Percentiles rank a stretch among this genome's conserved stretches.
Evolutionary conservation across 805 yeast species (phyloP).

Genomic region (Nakazawaea sp.): DNA sequence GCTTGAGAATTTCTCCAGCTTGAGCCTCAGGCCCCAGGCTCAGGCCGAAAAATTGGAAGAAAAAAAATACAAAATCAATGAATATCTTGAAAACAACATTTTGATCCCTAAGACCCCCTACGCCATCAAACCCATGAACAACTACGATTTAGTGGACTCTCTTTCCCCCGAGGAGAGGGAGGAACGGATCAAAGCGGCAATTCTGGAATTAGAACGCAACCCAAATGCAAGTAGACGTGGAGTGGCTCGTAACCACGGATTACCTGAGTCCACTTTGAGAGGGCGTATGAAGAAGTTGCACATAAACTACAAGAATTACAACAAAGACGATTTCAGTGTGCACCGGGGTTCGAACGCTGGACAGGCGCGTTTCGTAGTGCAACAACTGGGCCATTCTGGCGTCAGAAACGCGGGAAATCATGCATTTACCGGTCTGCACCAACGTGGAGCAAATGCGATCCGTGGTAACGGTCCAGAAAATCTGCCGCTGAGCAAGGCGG

Average conservation of each 20-base stretch:
- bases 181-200: constrained; percentile 6
- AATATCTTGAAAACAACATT: not conserved
- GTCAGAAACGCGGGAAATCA: not conserved
- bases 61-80: not conserved
- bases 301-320: constrained; percentile 6
- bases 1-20: not conserved
- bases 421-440: not conserved
- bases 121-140: constrained; percentile 1
- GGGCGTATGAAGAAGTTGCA: constrained; percentile 10
- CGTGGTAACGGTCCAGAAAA: too few species aligned
- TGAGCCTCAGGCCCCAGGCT: not conserved
- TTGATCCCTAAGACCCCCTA: too few species aligned
- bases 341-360: not conserved
- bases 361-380: not conserved
- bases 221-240: constrained; percentile 11
- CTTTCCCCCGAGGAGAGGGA: constrained; percentile 10
- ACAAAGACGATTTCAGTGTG: not conserved
- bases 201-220: constrained; percentile 9
- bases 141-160: constrained; percentile 5
- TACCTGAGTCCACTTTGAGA: constrained; percentile 10
- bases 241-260: constrained; percentile 9
- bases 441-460: too few species aligned
- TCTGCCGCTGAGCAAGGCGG: not conserved
- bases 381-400: not conserved
- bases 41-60: not conserved